Evolutionary conservation across 106 monocot genomes (phyloP).

Genomic region (Allium sativum): DNA sequence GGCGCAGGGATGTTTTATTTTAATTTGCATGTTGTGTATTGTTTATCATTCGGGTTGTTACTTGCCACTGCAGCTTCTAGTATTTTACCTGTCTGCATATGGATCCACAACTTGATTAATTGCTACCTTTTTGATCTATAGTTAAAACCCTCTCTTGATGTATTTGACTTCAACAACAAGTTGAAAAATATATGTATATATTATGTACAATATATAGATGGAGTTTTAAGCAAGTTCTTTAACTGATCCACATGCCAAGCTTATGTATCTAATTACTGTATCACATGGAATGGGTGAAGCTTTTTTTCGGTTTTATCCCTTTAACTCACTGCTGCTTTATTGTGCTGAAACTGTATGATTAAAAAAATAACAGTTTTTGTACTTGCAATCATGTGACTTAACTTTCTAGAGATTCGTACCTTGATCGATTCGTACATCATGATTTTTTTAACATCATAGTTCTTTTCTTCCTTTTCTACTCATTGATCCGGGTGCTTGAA

Average conservation of each 20-base stretch:
- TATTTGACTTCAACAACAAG: neutral
- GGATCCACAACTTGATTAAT: neutral
- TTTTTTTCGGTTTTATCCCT: neutral
- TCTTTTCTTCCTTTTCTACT: neutral
- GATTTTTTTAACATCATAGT: neutral
- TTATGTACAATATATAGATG: neutral
- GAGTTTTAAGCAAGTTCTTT: neutral
- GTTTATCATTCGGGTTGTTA: neutral
- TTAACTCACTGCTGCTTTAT: neutral
- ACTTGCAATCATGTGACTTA: conserved; percentile 1
- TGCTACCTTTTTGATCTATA: neutral
- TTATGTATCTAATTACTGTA: neutral
- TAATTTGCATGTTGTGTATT: conserved; percentile 1
- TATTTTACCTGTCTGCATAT: conserved; percentile 5
- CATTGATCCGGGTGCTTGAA: conserved; percentile 8
- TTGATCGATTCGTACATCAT: conserved; percentile 3
- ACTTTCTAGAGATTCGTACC: neutral
- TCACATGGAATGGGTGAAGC: neutral
- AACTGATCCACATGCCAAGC: neutral
- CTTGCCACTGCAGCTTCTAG: conserved; percentile 2
- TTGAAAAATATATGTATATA: neutral
- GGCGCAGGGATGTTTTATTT: conserved; percentile 7
- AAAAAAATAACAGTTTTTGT: neutral
- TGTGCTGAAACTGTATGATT: conserved; percentile 1
- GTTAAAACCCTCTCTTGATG: neutral